A percentile compares a stretch with the other conserved stretches of the same genome.
Conservation (phyloP, 352 stramenopile species). For the Phytophthora quininea region DNA sequence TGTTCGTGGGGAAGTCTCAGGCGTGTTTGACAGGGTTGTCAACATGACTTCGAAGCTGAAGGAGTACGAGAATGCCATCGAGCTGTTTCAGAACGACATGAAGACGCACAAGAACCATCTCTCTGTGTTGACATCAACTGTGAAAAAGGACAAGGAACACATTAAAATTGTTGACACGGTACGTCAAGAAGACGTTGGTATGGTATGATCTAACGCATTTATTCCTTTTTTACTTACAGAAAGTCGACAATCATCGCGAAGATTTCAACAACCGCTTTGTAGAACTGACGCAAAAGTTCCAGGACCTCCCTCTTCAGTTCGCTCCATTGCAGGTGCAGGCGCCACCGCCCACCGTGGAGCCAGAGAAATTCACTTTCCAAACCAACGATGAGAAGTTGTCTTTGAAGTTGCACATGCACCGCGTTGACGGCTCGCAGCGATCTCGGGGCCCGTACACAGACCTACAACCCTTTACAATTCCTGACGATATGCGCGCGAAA, state of each 20-base stretch:
- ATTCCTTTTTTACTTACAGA: slow-evolving; percentile 31
- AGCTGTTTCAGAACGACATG: slow-evolving; percentile 74
- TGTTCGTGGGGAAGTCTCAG: slow-evolving; percentile 52
- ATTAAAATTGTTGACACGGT: slow-evolving; percentile 63
- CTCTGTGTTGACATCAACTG: slow-evolving; percentile 48
- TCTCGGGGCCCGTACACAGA: slow-evolving; percentile 60
- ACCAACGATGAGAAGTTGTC: slow-evolving; percentile 61
- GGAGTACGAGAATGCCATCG: slow-evolving; percentile 64
- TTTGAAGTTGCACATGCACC: slow-evolving; percentile 53
- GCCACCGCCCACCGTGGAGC: slow-evolving; percentile 13
- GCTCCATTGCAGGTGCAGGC: slow-evolving; percentile 52
- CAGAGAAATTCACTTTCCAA: slow-evolving; percentile 55
- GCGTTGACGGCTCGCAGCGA: slow-evolving; percentile 22
- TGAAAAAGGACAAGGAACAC: slow-evolving; percentile 65
- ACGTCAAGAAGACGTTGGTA: background rate
- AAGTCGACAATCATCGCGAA: slow-evolving; percentile 73
- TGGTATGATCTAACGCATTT: background rate
- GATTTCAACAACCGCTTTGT: slow-evolving; percentile 65
- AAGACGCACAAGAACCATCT: slow-evolving; percentile 52
- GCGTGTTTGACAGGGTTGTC: slow-evolving; percentile 49
- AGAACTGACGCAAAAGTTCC: slow-evolving; percentile 67
- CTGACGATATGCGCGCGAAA: slow-evolving; percentile 80
- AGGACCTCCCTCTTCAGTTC: slow-evolving; percentile 59
- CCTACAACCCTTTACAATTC: slow-evolving; percentile 75
- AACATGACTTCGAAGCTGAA: slow-evolving; percentile 60